Conservation (phyloP, 2,329 filamentous ascomycete genomes). For the Fusarium citri region DNA sequence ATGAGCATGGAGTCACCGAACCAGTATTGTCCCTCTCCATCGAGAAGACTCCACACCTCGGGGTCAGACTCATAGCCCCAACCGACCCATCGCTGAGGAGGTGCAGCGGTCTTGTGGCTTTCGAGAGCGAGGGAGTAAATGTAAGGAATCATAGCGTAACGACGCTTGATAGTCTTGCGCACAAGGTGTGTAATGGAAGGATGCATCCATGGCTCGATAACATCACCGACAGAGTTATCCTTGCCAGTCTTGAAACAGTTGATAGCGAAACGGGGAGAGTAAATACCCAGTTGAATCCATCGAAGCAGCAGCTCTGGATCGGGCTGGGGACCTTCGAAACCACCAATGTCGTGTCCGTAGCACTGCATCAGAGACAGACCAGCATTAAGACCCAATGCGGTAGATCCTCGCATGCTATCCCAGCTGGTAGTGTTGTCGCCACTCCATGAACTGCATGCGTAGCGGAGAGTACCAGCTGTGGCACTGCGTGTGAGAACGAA, state of each 20-base stretch:
- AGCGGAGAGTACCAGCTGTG: constrained; percentile 76
- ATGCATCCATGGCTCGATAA: constrained; percentile 85
- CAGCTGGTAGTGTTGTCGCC: constrained; percentile 81
- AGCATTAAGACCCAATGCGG: constrained; percentile 74
- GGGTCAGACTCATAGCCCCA: constrained; percentile 77
- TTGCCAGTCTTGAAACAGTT: constrained; percentile 81
- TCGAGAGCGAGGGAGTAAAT: constrained; percentile 74
- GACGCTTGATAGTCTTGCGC: constrained; percentile 73
- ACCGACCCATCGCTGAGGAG: constrained; percentile 78
- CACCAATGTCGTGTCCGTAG: constrained; percentile 80
- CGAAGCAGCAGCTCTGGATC: constrained; percentile 76
- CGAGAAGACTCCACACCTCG: constrained; percentile 73
- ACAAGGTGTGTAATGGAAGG: constrained; percentile 72
- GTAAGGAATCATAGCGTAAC: constrained; percentile 79
- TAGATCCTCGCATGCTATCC: constrained; percentile 78
- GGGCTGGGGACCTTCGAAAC: constrained; percentile 80
- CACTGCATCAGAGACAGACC: constrained; percentile 76
- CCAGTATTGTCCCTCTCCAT: constrained; percentile 79
- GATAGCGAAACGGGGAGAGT: constrained; percentile 78
- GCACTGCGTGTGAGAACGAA: constrained; percentile 78
- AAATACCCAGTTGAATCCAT: constrained; percentile 78
- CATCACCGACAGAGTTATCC: constrained; percentile 75
- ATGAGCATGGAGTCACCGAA: constrained; percentile 74
- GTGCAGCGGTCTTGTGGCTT: constrained; percentile 69
- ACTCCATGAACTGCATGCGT: constrained; percentile 78